phyloP scores from a whole-genome alignment of 371 early-diverging fungal genomes.

The Blakeslea trispora region DNA sequence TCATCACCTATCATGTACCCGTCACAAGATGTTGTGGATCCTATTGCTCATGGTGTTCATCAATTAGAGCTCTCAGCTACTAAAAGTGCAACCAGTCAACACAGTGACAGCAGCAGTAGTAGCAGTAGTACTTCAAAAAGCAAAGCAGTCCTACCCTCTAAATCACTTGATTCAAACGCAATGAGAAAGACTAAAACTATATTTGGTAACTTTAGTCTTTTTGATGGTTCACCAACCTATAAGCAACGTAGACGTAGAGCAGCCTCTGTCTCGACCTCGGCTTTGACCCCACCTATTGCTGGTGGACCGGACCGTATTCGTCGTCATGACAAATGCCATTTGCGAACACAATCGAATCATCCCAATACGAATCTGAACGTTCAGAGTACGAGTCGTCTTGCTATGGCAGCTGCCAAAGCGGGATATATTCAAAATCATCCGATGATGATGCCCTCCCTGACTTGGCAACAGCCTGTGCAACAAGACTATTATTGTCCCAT shows the following conservation, averaged over 20 bases:
- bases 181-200: slow-evolving; percentile 45
- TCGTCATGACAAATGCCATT: slow-evolving; percentile 33
- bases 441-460: slow-evolving; percentile 12
- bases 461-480: slow-evolving; percentile 4
- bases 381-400: slow-evolving; percentile 28
- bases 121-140: not conserved
- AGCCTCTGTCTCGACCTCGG: slow-evolving; percentile 43
- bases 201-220: slow-evolving; percentile 63
- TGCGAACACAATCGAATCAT: slow-evolving; percentile 14
- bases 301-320: slow-evolving; percentile 38
- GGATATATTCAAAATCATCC: slow-evolving; percentile 23
- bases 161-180: slow-evolving; percentile 41
- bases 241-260: slow-evolving; percentile 73
- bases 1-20: not conserved
- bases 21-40: slow-evolving; percentile 25
- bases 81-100: not conserved
- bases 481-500: slow-evolving; percentile 46
- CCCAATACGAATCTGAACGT: slow-evolving; percentile 5
- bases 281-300: slow-evolving; percentile 14
- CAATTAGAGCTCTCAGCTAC: slow-evolving; percentile 29
- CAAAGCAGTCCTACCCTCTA: slow-evolving; percentile 21
- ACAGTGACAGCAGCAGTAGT: slow-evolving; percentile 2
- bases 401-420: slow-evolving; percentile 39
- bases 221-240: slow-evolving; percentile 74
- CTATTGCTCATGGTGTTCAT: slow-evolving; percentile 31